Evolutionary conservation across 176 grass and related monocot genomes (phyloP), one percentile per base, ranked within the genome.

Genomic region (Puccinellia tenuiflora): DNA sequence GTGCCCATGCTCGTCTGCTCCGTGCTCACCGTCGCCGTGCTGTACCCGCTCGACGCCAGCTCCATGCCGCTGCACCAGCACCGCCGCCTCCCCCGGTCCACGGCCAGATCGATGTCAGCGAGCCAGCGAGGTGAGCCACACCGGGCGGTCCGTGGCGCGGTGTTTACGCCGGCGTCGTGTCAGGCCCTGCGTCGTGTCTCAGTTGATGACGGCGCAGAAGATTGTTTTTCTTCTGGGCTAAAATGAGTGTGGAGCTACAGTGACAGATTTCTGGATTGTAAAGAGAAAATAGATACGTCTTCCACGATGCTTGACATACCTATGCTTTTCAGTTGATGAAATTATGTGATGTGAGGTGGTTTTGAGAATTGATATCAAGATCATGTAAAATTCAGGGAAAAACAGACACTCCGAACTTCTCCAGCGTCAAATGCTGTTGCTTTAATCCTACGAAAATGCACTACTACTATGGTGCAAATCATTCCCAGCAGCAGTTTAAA

Each of bases 1-100:
- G 87, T 80, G 9, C 80, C 96, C 2, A 95, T 95, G 96, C 90
- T 98, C 17, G 35, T 54, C 22, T 91, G 85, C 80, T 88, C 92
- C 17, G 77, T 98, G 61, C 83, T 91, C 71, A 90, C 87, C 40
- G 89, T 95, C 54, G 52, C 45, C 45, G 85, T 90, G 42, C 88
- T 98, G 31, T 80, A 87, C 67, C 42, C 83, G 56, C 88, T 95
- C 0, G 96, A 98, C 55, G 31, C 63, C 78, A 98, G 87, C 64
- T 84, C 88, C 24, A 77, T 88, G 45, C 92, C 92, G 30, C 77
- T 90, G 46, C 88, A 98, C 73, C 78, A 81, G 15, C 82, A 89
- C 88, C 74, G 33, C 14, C 85, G 88, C 50, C 80, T 81, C 15
- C 85, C 87, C 73, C 78, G 46, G 71, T 91, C 89, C 74, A 46